Conservation (phyloP, 2,329 filamentous ascomycete genomes). For the Talaromyces sp. region DNA sequence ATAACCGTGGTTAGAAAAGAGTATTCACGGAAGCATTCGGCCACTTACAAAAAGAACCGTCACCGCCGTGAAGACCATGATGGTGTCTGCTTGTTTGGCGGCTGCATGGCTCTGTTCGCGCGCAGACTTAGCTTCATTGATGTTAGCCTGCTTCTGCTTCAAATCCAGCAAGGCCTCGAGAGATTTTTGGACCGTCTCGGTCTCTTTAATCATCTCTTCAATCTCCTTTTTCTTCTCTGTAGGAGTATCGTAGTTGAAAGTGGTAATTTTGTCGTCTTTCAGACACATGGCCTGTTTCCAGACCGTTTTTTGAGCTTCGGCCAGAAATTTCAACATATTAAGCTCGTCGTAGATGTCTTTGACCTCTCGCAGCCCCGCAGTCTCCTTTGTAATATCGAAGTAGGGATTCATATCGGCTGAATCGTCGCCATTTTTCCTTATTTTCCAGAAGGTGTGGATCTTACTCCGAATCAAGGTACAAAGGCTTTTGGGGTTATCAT, state of each 20-base stretch:
- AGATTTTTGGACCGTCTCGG: constrained; percentile 10
- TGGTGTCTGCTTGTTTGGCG: not conserved
- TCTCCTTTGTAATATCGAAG: constrained; percentile 12
- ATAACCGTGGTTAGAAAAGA: not conserved
- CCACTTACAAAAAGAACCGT: constrained; percentile 1
- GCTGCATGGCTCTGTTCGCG: not conserved
- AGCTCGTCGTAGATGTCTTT: constrained; percentile 22
- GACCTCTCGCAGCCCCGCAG: constrained; percentile 15
- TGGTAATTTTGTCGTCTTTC: not conserved
- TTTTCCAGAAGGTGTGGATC: not conserved
- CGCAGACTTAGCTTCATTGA: not conserved
- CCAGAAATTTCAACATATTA: constrained; percentile 16
- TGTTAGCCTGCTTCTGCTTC: constrained; percentile 3
- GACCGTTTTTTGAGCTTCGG: constrained; percentile 13
- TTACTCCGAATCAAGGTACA: not conserved
- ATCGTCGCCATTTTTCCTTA: not conserved
- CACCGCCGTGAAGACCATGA: constrained; percentile 1
- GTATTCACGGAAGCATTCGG: not conserved
- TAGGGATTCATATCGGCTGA: constrained; percentile 5
- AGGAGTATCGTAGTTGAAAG: not conserved
- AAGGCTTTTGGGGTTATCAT: not conserved
- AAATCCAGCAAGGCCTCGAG: not conserved
- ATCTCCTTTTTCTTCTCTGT: constrained; percentile 9
- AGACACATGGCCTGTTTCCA: constrained; percentile 9
- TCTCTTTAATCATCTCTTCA: constrained; percentile 12